Evolutionary conservation across 441 rosid genomes (phyloP).

Genomic region (Pelargonium hybrid): DNA sequence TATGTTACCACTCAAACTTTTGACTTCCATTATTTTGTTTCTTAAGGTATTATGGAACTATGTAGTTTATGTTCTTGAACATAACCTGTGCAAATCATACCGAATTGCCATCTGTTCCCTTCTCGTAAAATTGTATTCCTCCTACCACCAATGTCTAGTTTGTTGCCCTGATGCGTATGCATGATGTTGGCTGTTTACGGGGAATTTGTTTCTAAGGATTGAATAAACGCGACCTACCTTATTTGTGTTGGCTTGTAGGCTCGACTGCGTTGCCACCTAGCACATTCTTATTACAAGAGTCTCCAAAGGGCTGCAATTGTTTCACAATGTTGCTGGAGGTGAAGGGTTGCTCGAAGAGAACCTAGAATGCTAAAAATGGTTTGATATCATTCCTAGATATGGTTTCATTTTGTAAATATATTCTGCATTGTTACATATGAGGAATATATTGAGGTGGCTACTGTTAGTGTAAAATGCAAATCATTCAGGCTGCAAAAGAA

Average conservation of each 20-base stretch:
- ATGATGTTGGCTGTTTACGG: background rate
- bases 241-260: constrained; percentile 46
- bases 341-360: constrained; percentile 89
- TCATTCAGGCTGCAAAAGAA: constrained; percentile 83
- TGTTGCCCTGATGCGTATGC: no score
- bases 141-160: no score
- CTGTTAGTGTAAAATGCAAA: constrained; percentile 11
- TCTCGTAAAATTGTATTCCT: no score
- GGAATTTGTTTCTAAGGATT: no score
- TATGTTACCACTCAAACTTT: no score
- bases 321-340: constrained; percentile 97
- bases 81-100: no score
- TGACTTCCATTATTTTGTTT: no score
- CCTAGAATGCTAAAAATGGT: constrained; percentile 93
- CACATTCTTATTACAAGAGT: constrained; percentile 56
- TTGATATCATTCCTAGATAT: constrained; percentile 22
- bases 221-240: background rate
- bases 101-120: no score
- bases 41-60: no score
- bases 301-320: constrained; percentile 78
- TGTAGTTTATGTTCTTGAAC: no score
- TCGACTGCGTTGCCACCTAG: constrained; percentile 53
- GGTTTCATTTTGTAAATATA: constrained; percentile 13
- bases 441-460: constrained; percentile 17
- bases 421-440: constrained; percentile 5